Conservation (phyloP, 352 stramenopile genomes). For the Globisporangium apiculatum region DNA sequence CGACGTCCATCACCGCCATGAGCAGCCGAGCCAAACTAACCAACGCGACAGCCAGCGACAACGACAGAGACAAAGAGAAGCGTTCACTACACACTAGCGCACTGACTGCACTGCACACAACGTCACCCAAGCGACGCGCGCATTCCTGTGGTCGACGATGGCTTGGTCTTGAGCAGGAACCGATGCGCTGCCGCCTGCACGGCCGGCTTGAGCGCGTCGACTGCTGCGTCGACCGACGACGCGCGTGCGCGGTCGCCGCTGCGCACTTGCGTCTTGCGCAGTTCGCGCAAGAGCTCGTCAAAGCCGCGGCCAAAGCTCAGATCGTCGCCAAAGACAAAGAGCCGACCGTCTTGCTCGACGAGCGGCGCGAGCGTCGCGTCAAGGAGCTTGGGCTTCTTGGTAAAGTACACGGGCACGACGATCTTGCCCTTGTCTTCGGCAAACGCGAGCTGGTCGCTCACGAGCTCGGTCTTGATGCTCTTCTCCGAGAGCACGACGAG, state of each 20-base stretch:
- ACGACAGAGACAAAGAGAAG: too few relatives aligned
- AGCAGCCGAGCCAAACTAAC: too few relatives aligned
- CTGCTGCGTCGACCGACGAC: constrained; percentile 13
- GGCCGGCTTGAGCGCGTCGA: constrained; percentile 23
- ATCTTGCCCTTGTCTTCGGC: constrained; percentile 75
- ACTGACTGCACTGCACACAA: too few relatives aligned
- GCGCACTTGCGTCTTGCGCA: constrained; percentile 20
- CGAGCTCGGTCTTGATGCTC: constrained; percentile 70
- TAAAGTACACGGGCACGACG: constrained; percentile 71
- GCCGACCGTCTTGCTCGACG: constrained; percentile 26
- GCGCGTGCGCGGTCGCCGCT: constrained; percentile 1
- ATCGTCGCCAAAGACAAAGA: constrained; percentile 54
- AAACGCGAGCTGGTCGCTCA: constrained; percentile 80
- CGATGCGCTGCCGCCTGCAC: constrained; percentile 27
- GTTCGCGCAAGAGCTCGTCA: constrained; percentile 38
- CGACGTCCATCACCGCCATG: too few relatives aligned
- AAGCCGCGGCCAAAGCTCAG: constrained; percentile 63
- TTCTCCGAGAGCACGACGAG: constrained; percentile 71
- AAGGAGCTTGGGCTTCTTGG: constrained; percentile 34
- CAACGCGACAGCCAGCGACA: too few relatives aligned
- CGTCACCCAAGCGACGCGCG: constrained; percentile 11
- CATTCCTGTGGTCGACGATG: neutral
- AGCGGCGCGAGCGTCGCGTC: constrained; percentile 27
- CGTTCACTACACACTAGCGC: too few relatives aligned
- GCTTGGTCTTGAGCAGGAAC: constrained; percentile 21